A percentile compares a stretch with the other conserved stretches of the same genome.
These are phyloP conservation scores for Huntiella bhutanensis DNA, from an alignment of 2,329 filamentous ascomycete genomes.

Conservation along the genomic window DNA sequence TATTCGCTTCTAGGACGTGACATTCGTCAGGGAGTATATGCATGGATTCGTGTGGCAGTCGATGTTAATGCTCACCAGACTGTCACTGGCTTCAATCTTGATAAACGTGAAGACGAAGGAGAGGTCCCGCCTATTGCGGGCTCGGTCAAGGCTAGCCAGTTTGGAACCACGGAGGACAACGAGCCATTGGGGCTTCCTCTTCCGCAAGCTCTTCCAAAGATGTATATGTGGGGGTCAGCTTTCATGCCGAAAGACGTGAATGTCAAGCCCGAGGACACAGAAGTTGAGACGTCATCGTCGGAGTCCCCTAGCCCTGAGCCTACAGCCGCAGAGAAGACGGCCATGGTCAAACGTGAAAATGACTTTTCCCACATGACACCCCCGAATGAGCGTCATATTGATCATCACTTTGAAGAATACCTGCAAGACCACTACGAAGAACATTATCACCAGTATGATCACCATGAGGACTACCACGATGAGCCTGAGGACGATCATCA, in stretches of 20 bases:
- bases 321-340: no score
- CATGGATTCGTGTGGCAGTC: slow-evolving; percentile 35
- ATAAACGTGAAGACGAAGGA: neutral
- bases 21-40: slow-evolving; percentile 31
- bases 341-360: no score
- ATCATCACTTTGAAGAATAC: no score
- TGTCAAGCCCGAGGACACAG: neutral
- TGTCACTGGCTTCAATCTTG: slow-evolving; percentile 3
- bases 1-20: slow-evolving; percentile 37
- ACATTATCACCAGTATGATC: no score
- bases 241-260: slow-evolving; percentile 10
- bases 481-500: no score
- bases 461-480: no score
- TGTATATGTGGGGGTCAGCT: slow-evolving; percentile 10
- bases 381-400: no score
- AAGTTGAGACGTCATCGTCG: neutral
- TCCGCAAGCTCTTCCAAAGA: slow-evolving; percentile 9
- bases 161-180: neutral
- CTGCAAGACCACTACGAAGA: no score
- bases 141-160: neutral
- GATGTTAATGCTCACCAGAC: slow-evolving; percentile 18
- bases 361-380: no score
- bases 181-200: slow-evolving; percentile 7
- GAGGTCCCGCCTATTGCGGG: neutral
- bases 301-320: no score